Evolutionary conservation across 2,329 filamentous ascomycete genomes (phyloP).

Genomic region (Pezicula radicicola): DNA sequence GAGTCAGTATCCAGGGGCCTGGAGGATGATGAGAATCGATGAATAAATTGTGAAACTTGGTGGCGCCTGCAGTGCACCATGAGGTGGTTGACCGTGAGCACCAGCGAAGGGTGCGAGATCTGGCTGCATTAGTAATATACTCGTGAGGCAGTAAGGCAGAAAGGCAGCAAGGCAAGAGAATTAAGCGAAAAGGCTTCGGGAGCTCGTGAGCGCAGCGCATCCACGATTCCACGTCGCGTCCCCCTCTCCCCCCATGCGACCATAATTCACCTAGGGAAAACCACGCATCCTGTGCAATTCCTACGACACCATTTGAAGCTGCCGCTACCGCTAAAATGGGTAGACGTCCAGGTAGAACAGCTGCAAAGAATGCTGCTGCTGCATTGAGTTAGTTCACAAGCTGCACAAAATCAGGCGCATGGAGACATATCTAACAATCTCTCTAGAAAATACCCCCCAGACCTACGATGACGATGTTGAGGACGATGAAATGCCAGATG

Average conservation of each 20-base stretch:
- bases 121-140: too few relatives aligned
- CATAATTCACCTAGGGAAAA: not conserved
- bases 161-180: too few relatives aligned
- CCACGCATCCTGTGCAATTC: too few relatives aligned
- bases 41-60: too few relatives aligned
- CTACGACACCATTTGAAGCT: not conserved
- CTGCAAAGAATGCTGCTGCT: constrained; percentile 50
- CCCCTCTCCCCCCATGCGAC: not conserved
- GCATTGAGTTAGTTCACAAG: constrained; percentile 43
- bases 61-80: too few relatives aligned
- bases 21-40: too few relatives aligned
- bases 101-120: too few relatives aligned
- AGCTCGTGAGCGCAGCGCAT: too few relatives aligned
- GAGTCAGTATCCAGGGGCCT: too few relatives aligned
- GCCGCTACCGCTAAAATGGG: constrained; percentile 26
- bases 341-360: constrained; percentile 50
- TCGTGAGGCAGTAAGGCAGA: too few relatives aligned
- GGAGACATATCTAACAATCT: constrained; percentile 1
- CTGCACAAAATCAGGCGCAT: constrained; percentile 13
- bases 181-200: too few relatives aligned
- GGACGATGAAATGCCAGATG: constrained; percentile 43
- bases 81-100: too few relatives aligned
- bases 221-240: not conserved
- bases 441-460: constrained; percentile 45
- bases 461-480: constrained; percentile 41